Evolutionary conservation across 495 filamentous ascomycete species (phyloP).

Genomic region (Pyrenula massariospora): DNA sequence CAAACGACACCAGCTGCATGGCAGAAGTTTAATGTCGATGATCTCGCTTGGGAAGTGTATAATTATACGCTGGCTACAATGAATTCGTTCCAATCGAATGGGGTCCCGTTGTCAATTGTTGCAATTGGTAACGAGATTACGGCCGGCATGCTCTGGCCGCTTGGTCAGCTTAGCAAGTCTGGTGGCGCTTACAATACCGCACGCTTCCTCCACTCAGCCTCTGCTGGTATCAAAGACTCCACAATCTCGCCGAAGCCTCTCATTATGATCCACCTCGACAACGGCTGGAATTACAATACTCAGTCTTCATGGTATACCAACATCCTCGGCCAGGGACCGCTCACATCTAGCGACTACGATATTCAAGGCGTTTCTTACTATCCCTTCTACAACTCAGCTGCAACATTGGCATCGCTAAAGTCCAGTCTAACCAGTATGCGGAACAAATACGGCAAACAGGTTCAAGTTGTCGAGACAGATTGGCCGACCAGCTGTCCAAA

Average conservation of each 20-base stretch:
- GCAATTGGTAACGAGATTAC: constrained; percentile 65
- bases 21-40: constrained; percentile 42
- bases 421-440: constrained; percentile 46
- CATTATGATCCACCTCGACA: constrained; percentile 60
- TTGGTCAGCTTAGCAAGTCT: constrained; percentile 28
- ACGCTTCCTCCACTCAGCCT: constrained; percentile 46
- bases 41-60: constrained; percentile 49
- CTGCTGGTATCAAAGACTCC: constrained; percentile 50
- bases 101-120: constrained; percentile 45
- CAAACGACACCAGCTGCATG: constrained; percentile 47
- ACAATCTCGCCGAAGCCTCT: constrained; percentile 40
- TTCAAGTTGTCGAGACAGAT: constrained; percentile 55
- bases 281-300: constrained; percentile 55
- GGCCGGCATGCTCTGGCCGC: constrained; percentile 50
- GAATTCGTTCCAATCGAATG: constrained; percentile 43
- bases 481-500: constrained; percentile 52
- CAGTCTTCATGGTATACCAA: constrained; percentile 53
- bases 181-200: constrained; percentile 45
- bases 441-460: constrained; percentile 42
- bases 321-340: constrained; percentile 37
- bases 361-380: constrained; percentile 62
- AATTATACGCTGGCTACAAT: constrained; percentile 51
- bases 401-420: constrained; percentile 43
- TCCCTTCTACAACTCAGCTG: constrained; percentile 47
- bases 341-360: constrained; percentile 47